These are phyloP conservation scores for Brachypodium distachyon DNA, from an alignment of 202 grass and related monocot genomes.

Conservation along the genomic window DNA sequence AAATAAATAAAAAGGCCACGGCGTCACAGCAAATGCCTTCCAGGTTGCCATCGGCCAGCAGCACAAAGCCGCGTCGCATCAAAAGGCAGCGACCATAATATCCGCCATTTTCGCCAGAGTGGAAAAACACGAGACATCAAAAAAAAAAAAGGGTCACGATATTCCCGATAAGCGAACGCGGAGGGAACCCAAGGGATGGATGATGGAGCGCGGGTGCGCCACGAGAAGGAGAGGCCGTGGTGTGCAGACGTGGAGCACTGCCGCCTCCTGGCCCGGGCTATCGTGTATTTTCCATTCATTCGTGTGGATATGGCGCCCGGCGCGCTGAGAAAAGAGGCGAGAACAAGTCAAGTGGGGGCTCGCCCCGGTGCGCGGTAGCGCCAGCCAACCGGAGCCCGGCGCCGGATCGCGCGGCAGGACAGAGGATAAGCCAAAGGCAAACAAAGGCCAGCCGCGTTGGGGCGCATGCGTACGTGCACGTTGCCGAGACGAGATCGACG, in stretches of 20 bases:
- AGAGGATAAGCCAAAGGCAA: conserved; percentile 8
- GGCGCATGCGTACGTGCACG: background rate
- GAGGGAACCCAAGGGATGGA: background rate
- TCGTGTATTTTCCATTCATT: too few relatives aligned
- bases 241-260: conserved; percentile 17
- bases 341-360: background rate
- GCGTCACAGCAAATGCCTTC: background rate
- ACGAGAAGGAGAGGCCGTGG: background rate
- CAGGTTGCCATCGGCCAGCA: background rate
- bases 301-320: conserved; percentile 4
- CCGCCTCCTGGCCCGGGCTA: background rate
- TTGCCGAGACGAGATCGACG: background rate
- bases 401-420: background rate
- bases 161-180: background rate
- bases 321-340: too few relatives aligned
- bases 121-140: background rate
- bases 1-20: too few relatives aligned
- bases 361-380: background rate
- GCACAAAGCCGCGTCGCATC: background rate
- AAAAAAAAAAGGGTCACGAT: too few relatives aligned
- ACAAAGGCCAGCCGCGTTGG: background rate
- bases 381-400: background rate
- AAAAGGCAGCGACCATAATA: background rate
- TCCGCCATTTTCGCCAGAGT: background rate
- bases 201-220: background rate